Percentiles rank a stretch among this genome's conserved stretches.
phyloP scores from a whole-genome alignment of 345 rosid genomes.

The Eucalyptus viminalis region DNA sequence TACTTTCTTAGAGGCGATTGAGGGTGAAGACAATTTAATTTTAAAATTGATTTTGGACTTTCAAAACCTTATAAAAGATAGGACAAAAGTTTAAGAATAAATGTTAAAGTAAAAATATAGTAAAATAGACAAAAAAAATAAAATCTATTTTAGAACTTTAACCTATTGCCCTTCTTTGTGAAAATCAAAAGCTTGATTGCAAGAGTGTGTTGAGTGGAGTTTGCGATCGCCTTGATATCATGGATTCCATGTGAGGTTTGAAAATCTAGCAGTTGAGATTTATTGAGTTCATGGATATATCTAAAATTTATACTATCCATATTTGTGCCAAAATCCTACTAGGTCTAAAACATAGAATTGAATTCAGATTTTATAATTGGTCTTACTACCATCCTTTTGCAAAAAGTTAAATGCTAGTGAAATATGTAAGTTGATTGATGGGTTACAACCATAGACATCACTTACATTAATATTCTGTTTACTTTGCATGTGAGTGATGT shows the following conservation, averaged over 20 bases:
- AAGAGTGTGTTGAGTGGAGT: rapidly evolving
- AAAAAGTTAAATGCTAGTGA: background rate
- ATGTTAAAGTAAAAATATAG: rapidly evolving
- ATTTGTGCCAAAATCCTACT: background rate
- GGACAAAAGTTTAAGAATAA: rapidly evolving
- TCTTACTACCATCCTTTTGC: background rate
- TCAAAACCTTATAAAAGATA: rapidly evolving
- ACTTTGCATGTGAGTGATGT: background rate
- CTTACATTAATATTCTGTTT: rapidly evolving
- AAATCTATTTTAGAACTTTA: background rate
- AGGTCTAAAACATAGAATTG: background rate
- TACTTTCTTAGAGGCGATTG: rapidly evolving
- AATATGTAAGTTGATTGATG: too few species aligned
- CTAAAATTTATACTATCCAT: background rate
- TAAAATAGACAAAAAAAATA: too few species aligned
- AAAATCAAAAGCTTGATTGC: rapidly evolving
- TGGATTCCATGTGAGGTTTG: rapidly evolving
- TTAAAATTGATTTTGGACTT: rapidly evolving
- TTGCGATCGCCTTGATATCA: rapidly evolving
- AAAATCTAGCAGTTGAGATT: rapidly evolving
- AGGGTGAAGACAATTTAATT: rapidly evolving
- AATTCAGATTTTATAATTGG: background rate
- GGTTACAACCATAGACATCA: background rate
- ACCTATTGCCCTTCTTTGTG: background rate
- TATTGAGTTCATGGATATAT: background rate